Evolutionary conservation across 108 stramenopile species (phyloP), one percentile per base, ranked within the genome.

Genomic region (Schizochytrium sp.): DNA sequence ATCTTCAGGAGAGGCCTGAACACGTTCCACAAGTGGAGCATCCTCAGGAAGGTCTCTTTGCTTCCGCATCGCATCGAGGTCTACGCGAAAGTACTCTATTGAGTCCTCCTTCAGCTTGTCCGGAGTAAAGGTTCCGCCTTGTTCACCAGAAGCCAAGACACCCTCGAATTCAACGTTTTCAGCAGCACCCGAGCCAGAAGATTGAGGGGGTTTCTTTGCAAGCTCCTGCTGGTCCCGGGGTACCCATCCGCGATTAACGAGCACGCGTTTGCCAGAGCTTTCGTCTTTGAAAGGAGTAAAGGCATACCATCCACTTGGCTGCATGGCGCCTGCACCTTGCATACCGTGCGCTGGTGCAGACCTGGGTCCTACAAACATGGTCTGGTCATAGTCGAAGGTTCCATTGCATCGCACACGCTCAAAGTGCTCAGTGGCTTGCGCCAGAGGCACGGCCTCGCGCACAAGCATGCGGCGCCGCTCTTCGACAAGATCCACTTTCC

Each of bases 401-500:
- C 76, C 76, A 5, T 17, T 10, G 76, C 76, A 83, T 57, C 40
- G 42, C 40, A 44, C 61, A 28, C 46, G 60, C 61, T 42, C 42
- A 3, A 19, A 61, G 46, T 45, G 42, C 61, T 38, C 28, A 49
- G 61, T 38, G 15, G 45, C 47, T 49, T 45, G 47, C 8, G 88
- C 61, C 42, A 88, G 88, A 46, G 88, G 61, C 38, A 88, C 58
- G 4, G 88, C 58, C n/a, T 61, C 88, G 50, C 7, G 15, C 17
- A 3, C 42, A 12, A 88, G 61, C 61, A 42, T 42, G 50, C 17
- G 44, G 10, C 61, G 61, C 61, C 88, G 88, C 88, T 69, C 17
- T 49, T 61, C 88, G n/a, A 69, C 41, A 2, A 88, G 61, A n/a
- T 88, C 88, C 4, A 69, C 47, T 61, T 88, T 88, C 88, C 88